phyloP scores from a whole-genome alignment of 2,329 filamentous ascomycete genomes.

The Fusarium clavum region DNA sequence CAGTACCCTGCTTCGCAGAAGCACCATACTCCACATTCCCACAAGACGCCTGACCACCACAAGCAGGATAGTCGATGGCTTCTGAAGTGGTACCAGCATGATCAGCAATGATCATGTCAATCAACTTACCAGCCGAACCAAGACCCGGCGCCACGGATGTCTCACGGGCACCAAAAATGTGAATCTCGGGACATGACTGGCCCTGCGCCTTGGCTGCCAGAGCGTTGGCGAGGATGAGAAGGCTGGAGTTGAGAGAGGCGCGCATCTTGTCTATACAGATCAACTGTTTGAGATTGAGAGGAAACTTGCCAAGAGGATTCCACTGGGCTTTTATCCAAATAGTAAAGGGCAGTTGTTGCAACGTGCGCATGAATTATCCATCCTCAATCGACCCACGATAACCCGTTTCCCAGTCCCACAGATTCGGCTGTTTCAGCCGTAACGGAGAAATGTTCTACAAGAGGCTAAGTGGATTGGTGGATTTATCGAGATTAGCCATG shows the following conservation, averaged over 20 bases:
- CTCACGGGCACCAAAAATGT: constrained; percentile 61
- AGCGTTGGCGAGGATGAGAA: constrained; percentile 19
- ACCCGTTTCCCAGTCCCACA: not conserved
- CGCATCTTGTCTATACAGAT: constrained; percentile 22
- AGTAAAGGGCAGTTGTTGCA: rapidly evolving
- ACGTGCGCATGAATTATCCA: constrained; percentile 4
- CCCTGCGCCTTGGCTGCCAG: constrained; percentile 23
- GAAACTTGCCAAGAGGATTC: not conserved
- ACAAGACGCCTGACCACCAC: constrained; percentile 69
- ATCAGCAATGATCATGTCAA: constrained; percentile 61
- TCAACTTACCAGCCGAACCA: constrained; percentile 61
- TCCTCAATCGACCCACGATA: not conserved
- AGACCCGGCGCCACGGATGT: constrained; percentile 64
- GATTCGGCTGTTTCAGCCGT: constrained; percentile 4
- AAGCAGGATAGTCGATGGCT: constrained; percentile 70
- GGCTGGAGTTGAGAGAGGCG: constrained; percentile 8
- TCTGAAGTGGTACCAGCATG: constrained; percentile 65
- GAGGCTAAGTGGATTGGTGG: constrained; percentile 8
- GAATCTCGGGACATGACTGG: constrained; percentile 54
- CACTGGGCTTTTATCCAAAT: not conserved
- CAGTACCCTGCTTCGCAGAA: constrained; percentile 68
- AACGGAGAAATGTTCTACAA: rapidly evolving
- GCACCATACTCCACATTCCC: constrained; percentile 69
- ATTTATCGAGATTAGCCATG: not conserved
- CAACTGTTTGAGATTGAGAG: not conserved